Conservation (phyloP, 2,329 filamentous ascomycete genomes). For the Volutella citrinella region DNA sequence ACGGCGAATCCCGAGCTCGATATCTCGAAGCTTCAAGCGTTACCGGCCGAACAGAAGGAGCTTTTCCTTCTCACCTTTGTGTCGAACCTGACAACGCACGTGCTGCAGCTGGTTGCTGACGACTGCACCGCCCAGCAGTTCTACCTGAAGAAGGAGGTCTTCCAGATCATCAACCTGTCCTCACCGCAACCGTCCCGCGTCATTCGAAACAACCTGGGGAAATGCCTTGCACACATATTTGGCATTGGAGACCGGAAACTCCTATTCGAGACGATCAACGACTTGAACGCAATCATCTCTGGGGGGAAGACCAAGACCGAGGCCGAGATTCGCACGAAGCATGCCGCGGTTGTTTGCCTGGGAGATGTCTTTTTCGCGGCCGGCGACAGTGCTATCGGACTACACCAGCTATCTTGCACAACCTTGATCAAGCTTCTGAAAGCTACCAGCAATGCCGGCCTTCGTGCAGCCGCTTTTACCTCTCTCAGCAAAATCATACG, state of each 20-base stretch:
- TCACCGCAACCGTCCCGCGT: slow-evolving; percentile 83
- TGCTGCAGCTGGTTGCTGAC: slow-evolving; percentile 69
- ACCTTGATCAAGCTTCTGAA: slow-evolving; percentile 79
- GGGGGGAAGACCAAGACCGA: slow-evolving; percentile 72
- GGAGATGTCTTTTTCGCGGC: slow-evolving; percentile 89
- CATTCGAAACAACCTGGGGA: slow-evolving; percentile 83
- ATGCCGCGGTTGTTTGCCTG: slow-evolving; percentile 83
- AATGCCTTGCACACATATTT: slow-evolving; percentile 80
- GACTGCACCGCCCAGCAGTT: slow-evolving; percentile 86
- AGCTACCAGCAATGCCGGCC: slow-evolving; percentile 72
- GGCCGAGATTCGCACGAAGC: slow-evolving; percentile 73
- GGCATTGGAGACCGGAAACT: slow-evolving; percentile 84
- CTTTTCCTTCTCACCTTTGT: slow-evolving; percentile 89
- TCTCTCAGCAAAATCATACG: slow-evolving; percentile 72
- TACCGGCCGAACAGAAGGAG: slow-evolving; percentile 93
- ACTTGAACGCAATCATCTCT: slow-evolving; percentile 71
- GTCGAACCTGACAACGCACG: slow-evolving; percentile 77
- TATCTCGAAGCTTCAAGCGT: slow-evolving; percentile 79
- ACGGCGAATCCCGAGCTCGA: slow-evolving; percentile 76
- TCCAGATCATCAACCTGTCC: slow-evolving; percentile 85
- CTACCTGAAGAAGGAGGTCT: slow-evolving; percentile 88
- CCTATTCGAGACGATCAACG: slow-evolving; percentile 91
- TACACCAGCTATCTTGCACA: slow-evolving; percentile 72
- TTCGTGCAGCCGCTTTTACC: slow-evolving; percentile 74
- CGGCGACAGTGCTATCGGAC: slow-evolving; percentile 84